Percentiles rank a stretch among this genome's conserved stretches.
Conservation (phyloP, 352 stramenopile species). For the Globisporangium ultimum region DNA sequence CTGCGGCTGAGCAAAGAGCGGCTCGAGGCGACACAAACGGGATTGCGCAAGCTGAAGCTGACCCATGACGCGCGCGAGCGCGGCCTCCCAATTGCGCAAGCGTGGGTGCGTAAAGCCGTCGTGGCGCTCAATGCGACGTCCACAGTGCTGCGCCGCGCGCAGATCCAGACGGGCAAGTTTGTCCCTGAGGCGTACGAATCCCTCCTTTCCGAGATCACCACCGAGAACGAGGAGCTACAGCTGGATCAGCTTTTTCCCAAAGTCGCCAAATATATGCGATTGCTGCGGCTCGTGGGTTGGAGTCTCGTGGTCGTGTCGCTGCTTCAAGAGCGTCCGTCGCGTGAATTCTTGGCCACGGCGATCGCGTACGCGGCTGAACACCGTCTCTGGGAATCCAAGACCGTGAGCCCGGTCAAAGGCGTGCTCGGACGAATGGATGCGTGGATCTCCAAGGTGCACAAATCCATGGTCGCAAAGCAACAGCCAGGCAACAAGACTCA, state of each 20-base stretch:
- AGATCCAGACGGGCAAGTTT: slow-evolving; percentile 31
- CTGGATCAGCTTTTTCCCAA: slow-evolving; percentile 69
- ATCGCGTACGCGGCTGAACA: slow-evolving; percentile 63
- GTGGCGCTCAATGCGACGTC: slow-evolving; percentile 47
- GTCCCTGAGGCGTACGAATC: slow-evolving; percentile 45
- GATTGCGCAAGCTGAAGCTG: slow-evolving; percentile 54
- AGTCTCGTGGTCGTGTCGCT: slow-evolving; percentile 67
- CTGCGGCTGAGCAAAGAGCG: slow-evolving; percentile 64
- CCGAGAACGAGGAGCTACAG: background rate
- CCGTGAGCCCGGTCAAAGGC: slow-evolving; percentile 49
- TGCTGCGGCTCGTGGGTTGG: slow-evolving; percentile 72
- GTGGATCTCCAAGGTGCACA: slow-evolving; percentile 80
- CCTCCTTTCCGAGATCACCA: slow-evolving; percentile 28
- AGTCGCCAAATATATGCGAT: slow-evolving; percentile 55
- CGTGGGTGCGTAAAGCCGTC: slow-evolving; percentile 52
- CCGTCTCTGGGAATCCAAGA: slow-evolving; percentile 69
- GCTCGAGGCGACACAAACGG: slow-evolving; percentile 42
- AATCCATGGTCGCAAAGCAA: slow-evolving; percentile 67
- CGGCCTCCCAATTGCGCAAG: slow-evolving; percentile 50
- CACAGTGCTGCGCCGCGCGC: slow-evolving; percentile 27
- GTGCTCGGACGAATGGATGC: slow-evolving; percentile 76
- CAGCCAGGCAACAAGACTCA: slow-evolving; percentile 53
- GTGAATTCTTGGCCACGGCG: slow-evolving; percentile 46
- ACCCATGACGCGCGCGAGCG: slow-evolving; percentile 66
- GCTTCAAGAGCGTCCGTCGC: slow-evolving; percentile 74